phyloP scores from a whole-genome alignment of 2,329 filamentous ascomycete species.

The Sordariomycetes sp. region DNA sequence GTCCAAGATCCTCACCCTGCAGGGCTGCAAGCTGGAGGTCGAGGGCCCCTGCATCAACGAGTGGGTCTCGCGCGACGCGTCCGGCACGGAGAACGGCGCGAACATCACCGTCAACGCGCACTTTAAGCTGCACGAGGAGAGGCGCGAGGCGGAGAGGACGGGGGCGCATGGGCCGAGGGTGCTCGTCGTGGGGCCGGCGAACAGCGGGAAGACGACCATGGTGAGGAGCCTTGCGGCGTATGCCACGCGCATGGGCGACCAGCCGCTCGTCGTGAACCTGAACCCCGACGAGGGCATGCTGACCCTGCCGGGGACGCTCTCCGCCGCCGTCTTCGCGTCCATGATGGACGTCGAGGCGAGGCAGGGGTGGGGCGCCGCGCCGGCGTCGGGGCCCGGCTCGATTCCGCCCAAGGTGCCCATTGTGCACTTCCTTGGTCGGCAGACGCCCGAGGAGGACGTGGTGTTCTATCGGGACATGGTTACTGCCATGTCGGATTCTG shows the following conservation, averaged over 20 bases:
- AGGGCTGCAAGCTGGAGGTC: constrained; percentile 79
- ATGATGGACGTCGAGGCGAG: constrained; percentile 73
- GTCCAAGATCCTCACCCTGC: constrained; percentile 84
- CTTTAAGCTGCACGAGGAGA: constrained; percentile 67
- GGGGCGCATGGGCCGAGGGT: constrained; percentile 62
- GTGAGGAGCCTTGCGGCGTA: constrained; percentile 70
- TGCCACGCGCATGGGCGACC: constrained; percentile 60
- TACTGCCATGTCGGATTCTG: constrained; percentile 67
- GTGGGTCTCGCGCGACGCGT: constrained; percentile 49
- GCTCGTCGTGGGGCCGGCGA: constrained; percentile 67
- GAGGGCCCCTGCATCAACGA: constrained; percentile 46
- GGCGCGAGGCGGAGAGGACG: constrained; percentile 45
- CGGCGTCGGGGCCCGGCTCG: constrained; percentile 78
- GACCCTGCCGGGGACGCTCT: constrained; percentile 69
- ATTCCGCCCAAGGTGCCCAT: constrained; percentile 87
- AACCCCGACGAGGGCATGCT: constrained; percentile 75
- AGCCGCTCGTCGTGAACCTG: constrained; percentile 75
- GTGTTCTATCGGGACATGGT: constrained; percentile 64
- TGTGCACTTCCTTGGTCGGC: constrained; percentile 77
- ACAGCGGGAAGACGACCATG: constrained; percentile 75
- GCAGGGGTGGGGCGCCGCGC: constrained; percentile 80
- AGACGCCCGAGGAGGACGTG: constrained; percentile 60
- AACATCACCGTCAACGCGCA: constrained; percentile 77
- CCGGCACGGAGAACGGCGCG: constrained; percentile 71
- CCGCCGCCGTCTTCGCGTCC: constrained; percentile 75